Percentiles rank a stretch among this genome's conserved stretches.
Conservation (phyloP, 2,329 filamentous ascomycete species). For the Scolecobasidium constrictum region DNA sequence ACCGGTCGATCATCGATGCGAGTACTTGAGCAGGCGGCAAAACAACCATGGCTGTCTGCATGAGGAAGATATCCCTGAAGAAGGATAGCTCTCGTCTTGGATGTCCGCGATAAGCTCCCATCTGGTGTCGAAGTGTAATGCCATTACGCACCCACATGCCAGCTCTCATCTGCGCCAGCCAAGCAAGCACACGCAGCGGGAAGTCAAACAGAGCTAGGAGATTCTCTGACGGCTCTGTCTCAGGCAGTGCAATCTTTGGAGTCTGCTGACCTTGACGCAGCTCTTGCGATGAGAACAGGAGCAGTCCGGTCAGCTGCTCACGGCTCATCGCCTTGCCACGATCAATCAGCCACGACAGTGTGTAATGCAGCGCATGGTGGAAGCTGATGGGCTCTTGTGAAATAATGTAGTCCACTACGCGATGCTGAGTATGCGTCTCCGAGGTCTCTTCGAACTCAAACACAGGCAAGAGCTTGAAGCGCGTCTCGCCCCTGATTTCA, state of each 20-base stretch:
- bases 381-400: conserved; percentile 91
- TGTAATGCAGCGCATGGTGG: conserved; percentile 93
- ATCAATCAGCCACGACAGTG: conserved; percentile 89
- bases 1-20: conserved; percentile 83
- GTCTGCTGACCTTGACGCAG: conserved; percentile 48
- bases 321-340: conserved; percentile 66
- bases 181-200: conserved; percentile 84
- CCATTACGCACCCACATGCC: conserved; percentile 98
- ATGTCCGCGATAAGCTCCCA: conserved; percentile 84
- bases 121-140: conserved; percentile 89
- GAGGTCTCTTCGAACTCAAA: conserved; percentile 63
- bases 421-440: conserved; percentile 32
- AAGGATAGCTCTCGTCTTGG: conserved; percentile 84
- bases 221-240: conserved; percentile 61
- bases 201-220: conserved; percentile 85
- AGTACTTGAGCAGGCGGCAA: conserved; percentile 76
- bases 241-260: conserved; percentile 49
- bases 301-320: conserved; percentile 53
- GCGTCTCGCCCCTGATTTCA: conserved; percentile 78
- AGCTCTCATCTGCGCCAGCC: conserved; percentile 96
- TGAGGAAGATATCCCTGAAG: conserved; percentile 85
- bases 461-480: conserved; percentile 65
- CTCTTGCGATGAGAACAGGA: conserved; percentile 62
- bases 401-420: conserved; percentile 79
- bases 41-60: conserved; percentile 82